Evolutionary conservation across 768 basidiomycete species (phyloP).

Genomic region (Mycena indigotica): DNA sequence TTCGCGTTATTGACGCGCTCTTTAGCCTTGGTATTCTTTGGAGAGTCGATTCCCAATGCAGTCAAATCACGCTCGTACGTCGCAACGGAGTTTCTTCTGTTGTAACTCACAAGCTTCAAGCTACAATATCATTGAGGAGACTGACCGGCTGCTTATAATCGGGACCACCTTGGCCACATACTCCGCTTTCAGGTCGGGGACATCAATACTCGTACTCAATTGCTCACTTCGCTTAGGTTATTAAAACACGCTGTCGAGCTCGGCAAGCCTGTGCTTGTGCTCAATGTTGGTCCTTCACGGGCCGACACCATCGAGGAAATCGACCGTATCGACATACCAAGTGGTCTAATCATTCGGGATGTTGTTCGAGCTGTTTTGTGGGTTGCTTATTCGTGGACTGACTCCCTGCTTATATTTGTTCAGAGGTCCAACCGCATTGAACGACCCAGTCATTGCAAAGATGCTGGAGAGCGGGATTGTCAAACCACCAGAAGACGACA

Average conservation of each 20-base stretch:
- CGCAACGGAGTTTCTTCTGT: background rate
- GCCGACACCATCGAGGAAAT: conserved; percentile 72
- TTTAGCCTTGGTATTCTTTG: too few species aligned
- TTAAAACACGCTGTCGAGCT: conserved; percentile 77
- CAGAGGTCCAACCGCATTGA: conserved; percentile 48
- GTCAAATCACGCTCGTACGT: conserved; percentile 75
- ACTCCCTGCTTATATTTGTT: conserved; percentile 9
- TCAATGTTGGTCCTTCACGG: conserved; percentile 88
- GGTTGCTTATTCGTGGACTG: conserved; percentile 4
- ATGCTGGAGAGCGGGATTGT: conserved; percentile 65
- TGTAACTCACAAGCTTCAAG: conserved; percentile 36
- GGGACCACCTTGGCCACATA: conserved; percentile 94
- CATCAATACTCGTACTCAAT: background rate
- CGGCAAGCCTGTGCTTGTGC: conserved; percentile 74
- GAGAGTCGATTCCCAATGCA: conserved; percentile 74
- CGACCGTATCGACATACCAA: conserved; percentile 78
- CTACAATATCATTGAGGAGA: conserved; percentile 55
- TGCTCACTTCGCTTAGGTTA: conserved; percentile 46
- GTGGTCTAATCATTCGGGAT: conserved; percentile 71
- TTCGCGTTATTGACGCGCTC: too few species aligned
- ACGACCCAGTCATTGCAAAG: conserved; percentile 48
- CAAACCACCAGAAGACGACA: conserved; percentile 47
- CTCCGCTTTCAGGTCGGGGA: conserved; percentile 80
- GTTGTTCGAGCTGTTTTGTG: conserved; percentile 65
- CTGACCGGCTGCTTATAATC: conserved; percentile 74